phyloP scores from a whole-genome alignment of 2,329 filamentous ascomycete genomes.

The Myriosclerotinia scirpicola region DNA sequence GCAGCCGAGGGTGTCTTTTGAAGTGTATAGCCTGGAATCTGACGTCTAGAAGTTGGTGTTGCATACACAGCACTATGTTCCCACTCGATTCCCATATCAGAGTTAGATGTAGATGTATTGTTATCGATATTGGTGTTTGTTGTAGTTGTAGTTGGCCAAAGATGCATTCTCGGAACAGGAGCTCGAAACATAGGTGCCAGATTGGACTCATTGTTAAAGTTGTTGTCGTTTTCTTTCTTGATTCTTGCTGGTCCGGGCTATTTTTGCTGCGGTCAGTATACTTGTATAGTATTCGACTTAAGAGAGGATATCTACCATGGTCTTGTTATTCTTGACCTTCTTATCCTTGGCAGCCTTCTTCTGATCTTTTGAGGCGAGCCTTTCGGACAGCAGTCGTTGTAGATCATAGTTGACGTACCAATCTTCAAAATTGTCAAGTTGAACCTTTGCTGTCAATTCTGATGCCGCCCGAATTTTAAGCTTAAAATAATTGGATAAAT shows the following conservation, averaged over 20 bases:
- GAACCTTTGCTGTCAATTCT: slow-evolving; percentile 62
- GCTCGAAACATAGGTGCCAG: slow-evolving; percentile 34
- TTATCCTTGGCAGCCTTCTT: slow-evolving; percentile 51
- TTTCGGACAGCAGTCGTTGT: slow-evolving; percentile 70
- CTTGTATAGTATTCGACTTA: not conserved
- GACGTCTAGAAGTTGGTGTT: slow-evolving; percentile 36
- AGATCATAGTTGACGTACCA: slow-evolving; percentile 78
- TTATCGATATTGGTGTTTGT: slow-evolving; percentile 4
- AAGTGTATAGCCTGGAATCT: slow-evolving; percentile 34
- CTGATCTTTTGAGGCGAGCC: slow-evolving; percentile 73
- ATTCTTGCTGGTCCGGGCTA: slow-evolving; percentile 14
- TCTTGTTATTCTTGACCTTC: slow-evolving; percentile 30
- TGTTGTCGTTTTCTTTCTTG: slow-evolving; percentile 28
- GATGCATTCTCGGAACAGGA: slow-evolving; percentile 40
- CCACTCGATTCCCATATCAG: slow-evolving; percentile 30
- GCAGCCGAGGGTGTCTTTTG: slow-evolving; percentile 19
- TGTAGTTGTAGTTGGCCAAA: slow-evolving; percentile 33
- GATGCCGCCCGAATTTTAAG: slow-evolving; percentile 69
- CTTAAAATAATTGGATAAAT: slow-evolving; percentile 81
- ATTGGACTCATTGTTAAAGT: slow-evolving; percentile 20
- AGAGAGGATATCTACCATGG: not conserved
- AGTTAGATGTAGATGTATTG: slow-evolving; percentile 17
- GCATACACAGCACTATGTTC: slow-evolving; percentile 30
- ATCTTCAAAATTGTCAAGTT: slow-evolving; percentile 67
- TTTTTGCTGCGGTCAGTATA: not conserved